phyloP scores from a whole-genome alignment of 176 grass and related monocot genomes.

The Raddia distichophylla region DNA sequence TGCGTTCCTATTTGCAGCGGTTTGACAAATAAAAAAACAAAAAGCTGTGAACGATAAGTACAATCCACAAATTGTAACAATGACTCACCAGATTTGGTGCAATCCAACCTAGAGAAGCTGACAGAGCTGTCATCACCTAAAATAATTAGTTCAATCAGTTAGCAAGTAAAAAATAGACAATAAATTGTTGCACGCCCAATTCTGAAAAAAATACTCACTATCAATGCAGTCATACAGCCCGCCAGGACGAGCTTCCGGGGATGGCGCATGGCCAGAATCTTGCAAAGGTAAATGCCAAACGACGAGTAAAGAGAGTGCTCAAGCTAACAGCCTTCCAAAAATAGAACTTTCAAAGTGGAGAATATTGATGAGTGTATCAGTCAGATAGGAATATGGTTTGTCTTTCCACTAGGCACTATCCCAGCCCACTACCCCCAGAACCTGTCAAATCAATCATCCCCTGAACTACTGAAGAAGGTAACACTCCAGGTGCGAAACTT shows the following conservation, averaged over 20 bases:
- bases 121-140: conserved; percentile 96
- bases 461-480: conserved; percentile 24
- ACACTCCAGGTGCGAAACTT: conserved; percentile 14
- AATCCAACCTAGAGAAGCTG: conserved; percentile 79
- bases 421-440: not conserved
- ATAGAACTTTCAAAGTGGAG: not conserved
- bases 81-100: conserved; percentile 94
- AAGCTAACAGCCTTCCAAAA: conserved; percentile 16
- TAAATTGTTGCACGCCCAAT: conserved; percentile 20
- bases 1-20: not conserved
- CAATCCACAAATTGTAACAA: conserved; percentile 5
- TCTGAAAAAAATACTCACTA: conserved; percentile 52
- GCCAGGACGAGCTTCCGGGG: conserved; percentile 82
- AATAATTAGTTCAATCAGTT: conserved; percentile 31
- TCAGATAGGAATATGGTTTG: conserved; percentile 27
- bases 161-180: not conserved
- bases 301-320: conserved; percentile 24
- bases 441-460: conserved; percentile 20
- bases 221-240: conserved; percentile 71
- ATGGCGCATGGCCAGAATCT: conserved; percentile 98
- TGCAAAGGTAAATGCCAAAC: conserved; percentile 44
- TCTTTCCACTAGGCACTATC: conserved; percentile 9
- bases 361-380: conserved; percentile 29
- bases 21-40: not conserved
- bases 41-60: not conserved